phyloP scores from a whole-genome alignment of 83 land plant genomes.

The Picea abies region DNA sequence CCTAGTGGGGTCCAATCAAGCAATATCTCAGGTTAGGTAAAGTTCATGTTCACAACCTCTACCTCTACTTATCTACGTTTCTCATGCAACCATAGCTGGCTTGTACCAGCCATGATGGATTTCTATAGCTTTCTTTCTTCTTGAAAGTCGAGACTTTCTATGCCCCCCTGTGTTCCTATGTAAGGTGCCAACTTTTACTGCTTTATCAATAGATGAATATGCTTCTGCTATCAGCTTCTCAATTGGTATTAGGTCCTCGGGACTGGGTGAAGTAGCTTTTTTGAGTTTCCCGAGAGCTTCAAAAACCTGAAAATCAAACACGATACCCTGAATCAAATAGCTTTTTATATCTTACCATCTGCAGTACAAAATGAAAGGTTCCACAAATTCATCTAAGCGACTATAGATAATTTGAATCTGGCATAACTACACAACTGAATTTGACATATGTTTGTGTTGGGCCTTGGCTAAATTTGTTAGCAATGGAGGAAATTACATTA shows the following conservation, averaged over 20 bases:
- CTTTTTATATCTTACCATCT: not conserved
- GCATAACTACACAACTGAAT: not conserved
- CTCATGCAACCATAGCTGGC: constrained; percentile 45
- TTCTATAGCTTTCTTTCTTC: constrained; percentile 82
- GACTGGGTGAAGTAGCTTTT: constrained; percentile 60
- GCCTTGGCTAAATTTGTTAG: not conserved
- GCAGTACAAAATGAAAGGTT: not conserved
- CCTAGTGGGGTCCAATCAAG: not conserved
- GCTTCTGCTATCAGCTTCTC: constrained; percentile 91
- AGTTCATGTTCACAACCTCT: not conserved
- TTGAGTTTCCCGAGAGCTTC: constrained; percentile 70
- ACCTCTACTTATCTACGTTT: not conserved
- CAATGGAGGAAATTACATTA: not conserved
- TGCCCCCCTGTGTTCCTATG: constrained; percentile 89
- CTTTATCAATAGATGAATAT: constrained; percentile 86
- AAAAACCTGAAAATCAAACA: constrained; percentile 54
- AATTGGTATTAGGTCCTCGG: constrained; percentile 76
- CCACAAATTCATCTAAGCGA: not conserved
- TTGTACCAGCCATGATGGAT: constrained; percentile 92
- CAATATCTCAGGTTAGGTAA: not conserved
- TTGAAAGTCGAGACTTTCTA: constrained; percentile 87
- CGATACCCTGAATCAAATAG: not conserved
- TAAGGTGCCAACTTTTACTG: constrained; percentile 70
- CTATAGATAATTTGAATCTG: too few species aligned
- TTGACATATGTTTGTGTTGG: not conserved